Evolutionary conservation across 257 asterid genomes (phyloP).

Genomic region (Scutellaria galericulata): DNA sequence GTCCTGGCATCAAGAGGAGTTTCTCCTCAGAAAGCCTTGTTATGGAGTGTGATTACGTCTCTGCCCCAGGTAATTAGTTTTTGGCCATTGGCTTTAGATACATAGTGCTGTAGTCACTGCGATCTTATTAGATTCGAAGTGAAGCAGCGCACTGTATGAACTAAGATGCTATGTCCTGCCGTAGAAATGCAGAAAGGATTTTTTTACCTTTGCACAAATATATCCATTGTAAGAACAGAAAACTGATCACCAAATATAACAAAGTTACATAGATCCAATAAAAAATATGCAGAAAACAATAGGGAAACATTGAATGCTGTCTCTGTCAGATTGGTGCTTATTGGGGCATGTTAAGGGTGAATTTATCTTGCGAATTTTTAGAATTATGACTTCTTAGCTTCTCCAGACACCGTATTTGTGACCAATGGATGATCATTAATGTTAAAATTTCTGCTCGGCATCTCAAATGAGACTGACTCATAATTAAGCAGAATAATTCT

Average conservation of each 20-base stretch:
- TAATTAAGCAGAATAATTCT: not conserved
- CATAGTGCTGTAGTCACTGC: not conserved
- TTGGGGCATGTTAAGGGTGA: not conserved
- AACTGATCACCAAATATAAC: not conserved
- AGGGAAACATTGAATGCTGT: not conserved
- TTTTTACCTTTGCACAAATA: not conserved
- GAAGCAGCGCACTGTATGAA: not conserved
- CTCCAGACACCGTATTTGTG: not conserved
- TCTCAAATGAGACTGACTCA: not conserved
- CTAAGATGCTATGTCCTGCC: constrained; percentile 2
- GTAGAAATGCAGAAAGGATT: not conserved
- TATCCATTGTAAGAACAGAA: constrained; percentile 21
- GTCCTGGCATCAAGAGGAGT: constrained; percentile 98
- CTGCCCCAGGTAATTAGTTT: constrained; percentile 78
- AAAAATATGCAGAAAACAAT: not conserved
- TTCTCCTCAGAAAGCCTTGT: constrained; percentile 94
- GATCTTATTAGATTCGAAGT: constrained; percentile 17
- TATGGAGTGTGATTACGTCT: constrained; percentile 96
- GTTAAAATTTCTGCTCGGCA: too few relatives aligned
- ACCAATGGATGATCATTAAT: not conserved
- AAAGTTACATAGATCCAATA: not conserved
- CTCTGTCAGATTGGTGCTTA: not conserved
- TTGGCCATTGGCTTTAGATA: constrained; percentile 6
- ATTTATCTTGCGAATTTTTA: not conserved
- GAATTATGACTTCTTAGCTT: constrained; percentile 22